Percentiles rank a stretch among this genome's conserved stretches.
These are phyloP conservation scores for Pseudofabraea citricarpa DNA, from an alignment of 2,329 filamentous ascomycete species.

Conservation along the genomic window DNA sequence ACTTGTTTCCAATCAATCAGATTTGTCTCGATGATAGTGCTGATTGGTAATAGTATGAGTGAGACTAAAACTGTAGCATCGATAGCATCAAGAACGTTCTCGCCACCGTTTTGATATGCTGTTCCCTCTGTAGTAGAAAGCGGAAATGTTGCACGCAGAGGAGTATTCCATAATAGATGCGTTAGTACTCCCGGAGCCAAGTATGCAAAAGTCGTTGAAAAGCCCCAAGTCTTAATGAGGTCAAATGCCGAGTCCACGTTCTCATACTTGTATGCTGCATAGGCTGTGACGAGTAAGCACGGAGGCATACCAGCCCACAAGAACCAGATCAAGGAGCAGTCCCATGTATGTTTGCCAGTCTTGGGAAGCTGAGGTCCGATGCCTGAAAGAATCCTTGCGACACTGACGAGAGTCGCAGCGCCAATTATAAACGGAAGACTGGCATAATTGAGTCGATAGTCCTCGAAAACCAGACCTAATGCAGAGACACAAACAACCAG, in stretches of 20 bases:
- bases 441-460: constrained; percentile 19
- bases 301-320: constrained; percentile 19
- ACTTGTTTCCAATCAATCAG: constrained; percentile 22
- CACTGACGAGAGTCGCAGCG: constrained; percentile 15
- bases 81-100: constrained; percentile 16
- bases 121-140: constrained; percentile 13
- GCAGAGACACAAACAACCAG: constrained; percentile 11
- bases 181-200: constrained; percentile 17
- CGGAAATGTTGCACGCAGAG: constrained; percentile 19
- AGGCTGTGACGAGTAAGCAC: constrained; percentile 14
- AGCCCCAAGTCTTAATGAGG: constrained; percentile 15
- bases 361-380: constrained; percentile 15
- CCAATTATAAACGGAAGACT: constrained; percentile 13
- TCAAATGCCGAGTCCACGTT: constrained; percentile 14
- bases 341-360: constrained; percentile 11
- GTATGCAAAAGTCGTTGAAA: constrained; percentile 10
- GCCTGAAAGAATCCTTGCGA: constrained; percentile 16
- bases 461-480: constrained; percentile 10
- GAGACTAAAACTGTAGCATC: constrained; percentile 19
- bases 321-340: constrained; percentile 15
- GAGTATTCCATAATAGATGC: constrained; percentile 17
- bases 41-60: constrained; percentile 15
- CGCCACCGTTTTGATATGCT: constrained; percentile 14
- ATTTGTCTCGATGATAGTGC: constrained; percentile 16
- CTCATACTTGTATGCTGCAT: constrained; percentile 18